These are phyloP conservation scores for Annulohypoxylon truncatum DNA, from an alignment of 2,329 filamentous ascomycete genomes.

Conservation along the genomic window DNA sequence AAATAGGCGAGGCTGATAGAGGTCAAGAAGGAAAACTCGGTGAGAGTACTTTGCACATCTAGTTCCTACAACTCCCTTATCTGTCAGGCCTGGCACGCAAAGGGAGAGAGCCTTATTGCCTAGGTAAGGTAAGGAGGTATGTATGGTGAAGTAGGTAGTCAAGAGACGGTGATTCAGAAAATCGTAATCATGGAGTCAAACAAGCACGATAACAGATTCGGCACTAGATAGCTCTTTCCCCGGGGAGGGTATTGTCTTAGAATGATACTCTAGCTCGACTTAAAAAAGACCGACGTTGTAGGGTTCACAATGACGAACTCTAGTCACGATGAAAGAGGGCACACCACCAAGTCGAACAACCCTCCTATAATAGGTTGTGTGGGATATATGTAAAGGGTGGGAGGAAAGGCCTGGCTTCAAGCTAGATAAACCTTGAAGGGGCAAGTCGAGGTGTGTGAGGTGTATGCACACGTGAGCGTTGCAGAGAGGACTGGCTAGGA, in stretches of 20 bases:
- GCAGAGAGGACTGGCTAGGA: constrained; percentile 31
- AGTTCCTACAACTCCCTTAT: constrained; percentile 28
- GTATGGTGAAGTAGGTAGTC: not conserved
- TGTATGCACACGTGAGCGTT: constrained; percentile 45
- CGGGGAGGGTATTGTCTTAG: constrained; percentile 3
- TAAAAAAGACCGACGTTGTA: constrained; percentile 26
- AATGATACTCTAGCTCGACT: constrained; percentile 19
- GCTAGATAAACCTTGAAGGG: constrained; percentile 35
- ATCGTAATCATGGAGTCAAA: constrained; percentile 34
- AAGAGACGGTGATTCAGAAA: constrained; percentile 25
- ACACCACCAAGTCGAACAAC: constrained; percentile 30
- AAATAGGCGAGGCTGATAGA: constrained; percentile 15
- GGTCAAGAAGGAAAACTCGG: constrained; percentile 36
- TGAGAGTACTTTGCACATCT: constrained; percentile 40
- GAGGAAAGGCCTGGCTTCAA: constrained; percentile 22
- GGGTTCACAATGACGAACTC: constrained; percentile 33
- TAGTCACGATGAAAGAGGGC: constrained; percentile 37
- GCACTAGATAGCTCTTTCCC: constrained; percentile 20
- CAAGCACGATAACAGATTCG: constrained; percentile 33
- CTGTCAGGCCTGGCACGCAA: constrained; percentile 25
- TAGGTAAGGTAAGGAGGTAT: not conserved
- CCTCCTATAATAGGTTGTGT: constrained; percentile 14
- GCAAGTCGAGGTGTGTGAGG: constrained; percentile 14
- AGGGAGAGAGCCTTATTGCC: constrained; percentile 2
- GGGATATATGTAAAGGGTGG: not conserved